A percentile compares a stretch with the other conserved stretches of the same genome.
phyloP scores from a whole-genome alignment of 108 stramenopile genomes.

The Cyclotella distinguenda region DNA sequence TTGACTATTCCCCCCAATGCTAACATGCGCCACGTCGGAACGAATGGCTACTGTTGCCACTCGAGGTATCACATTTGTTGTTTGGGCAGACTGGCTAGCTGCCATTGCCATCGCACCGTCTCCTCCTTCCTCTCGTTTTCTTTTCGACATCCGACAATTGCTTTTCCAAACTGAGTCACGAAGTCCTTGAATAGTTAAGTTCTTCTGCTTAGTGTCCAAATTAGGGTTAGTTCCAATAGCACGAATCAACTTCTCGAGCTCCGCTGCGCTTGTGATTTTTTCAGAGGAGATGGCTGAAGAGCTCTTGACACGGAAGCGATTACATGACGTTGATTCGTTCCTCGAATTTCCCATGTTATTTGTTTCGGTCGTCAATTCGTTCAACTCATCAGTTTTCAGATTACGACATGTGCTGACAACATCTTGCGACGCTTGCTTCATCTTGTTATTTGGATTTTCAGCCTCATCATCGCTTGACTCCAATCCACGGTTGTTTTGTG shows the following conservation, averaged over 20 bases:
- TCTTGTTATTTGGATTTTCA: slow-evolving; percentile 7
- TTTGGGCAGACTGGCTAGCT: no score
- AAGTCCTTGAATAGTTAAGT: slow-evolving; percentile 82
- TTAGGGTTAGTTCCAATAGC: slow-evolving; percentile 77
- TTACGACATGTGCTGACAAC: not conserved
- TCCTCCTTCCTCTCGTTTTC: slow-evolving; percentile 46
- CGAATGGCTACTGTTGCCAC: slow-evolving; percentile 2
- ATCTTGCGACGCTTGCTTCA: slow-evolving; percentile 2
- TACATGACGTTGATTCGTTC: not conserved
- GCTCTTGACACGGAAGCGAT: no score
- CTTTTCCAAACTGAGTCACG: slow-evolving; percentile 82
- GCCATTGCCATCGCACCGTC: no score
- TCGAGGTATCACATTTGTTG: not conserved
- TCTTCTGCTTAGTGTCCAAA: slow-evolving; percentile 67
- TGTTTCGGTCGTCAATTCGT: no score
- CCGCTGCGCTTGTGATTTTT: slow-evolving; percentile 65
- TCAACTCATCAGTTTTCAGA: not conserved
- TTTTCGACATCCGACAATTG: slow-evolving; percentile 57
- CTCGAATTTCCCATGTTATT: no score
- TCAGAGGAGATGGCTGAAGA: slow-evolving; percentile 13
- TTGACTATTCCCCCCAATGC: slow-evolving; percentile 2
- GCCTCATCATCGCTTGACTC: slow-evolving; percentile 16
- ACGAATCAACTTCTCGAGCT: slow-evolving; percentile 83
- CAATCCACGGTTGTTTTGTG: not conserved
- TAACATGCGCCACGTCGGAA: not conserved